These are phyloP conservation scores for Rhododendron kiyosumense DNA, from an alignment of 148 eudicot species.

Conservation along the genomic window DNA sequence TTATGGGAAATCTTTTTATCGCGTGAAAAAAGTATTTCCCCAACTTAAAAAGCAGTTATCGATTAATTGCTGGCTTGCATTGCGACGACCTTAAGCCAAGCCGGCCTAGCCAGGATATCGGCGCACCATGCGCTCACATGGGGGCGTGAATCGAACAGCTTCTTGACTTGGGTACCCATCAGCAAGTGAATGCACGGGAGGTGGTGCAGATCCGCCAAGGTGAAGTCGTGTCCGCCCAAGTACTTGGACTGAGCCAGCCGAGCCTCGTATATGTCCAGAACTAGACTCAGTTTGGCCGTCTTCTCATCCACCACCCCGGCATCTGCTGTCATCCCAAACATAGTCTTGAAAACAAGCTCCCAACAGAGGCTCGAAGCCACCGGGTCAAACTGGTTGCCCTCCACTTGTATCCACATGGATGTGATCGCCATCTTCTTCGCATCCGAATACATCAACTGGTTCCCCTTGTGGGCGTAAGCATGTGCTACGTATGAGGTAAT, in stretches of 20 bases:
- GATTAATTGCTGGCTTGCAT: slow-evolving; percentile 12
- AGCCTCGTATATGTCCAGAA: slow-evolving; percentile 67
- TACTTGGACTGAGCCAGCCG: slow-evolving; percentile 55
- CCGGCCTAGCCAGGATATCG: slow-evolving; percentile 61
- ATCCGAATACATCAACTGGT: slow-evolving; percentile 25
- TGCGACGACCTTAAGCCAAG: slow-evolving; percentile 48
- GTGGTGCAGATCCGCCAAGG: slow-evolving; percentile 68
- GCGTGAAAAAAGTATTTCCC: no score
- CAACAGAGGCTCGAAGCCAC: slow-evolving; percentile 31
- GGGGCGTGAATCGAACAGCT: slow-evolving; percentile 43
- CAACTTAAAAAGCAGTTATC: no score
- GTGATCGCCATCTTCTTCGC: slow-evolving; percentile 39
- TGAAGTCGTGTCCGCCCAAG: slow-evolving; percentile 51
- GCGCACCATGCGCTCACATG: slow-evolving; percentile 46
- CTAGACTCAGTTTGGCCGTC: slow-evolving; percentile 33
- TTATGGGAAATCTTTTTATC: no score
- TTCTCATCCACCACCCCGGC: slow-evolving; percentile 31
- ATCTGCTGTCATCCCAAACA: slow-evolving; percentile 33
- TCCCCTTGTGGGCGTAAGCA: slow-evolving; percentile 40
- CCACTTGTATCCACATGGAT: slow-evolving; percentile 55
- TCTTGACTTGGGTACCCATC: slow-evolving; percentile 29
- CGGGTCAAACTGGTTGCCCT: slow-evolving; percentile 57
- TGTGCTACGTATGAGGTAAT: slow-evolving; percentile 47
- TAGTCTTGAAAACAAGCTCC: slow-evolving; percentile 43
- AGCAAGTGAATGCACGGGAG: slow-evolving; percentile 36